phyloP scores from a whole-genome alignment of 2,329 filamentous ascomycete genomes.

The Pseudocercospora fijiensis region DNA sequence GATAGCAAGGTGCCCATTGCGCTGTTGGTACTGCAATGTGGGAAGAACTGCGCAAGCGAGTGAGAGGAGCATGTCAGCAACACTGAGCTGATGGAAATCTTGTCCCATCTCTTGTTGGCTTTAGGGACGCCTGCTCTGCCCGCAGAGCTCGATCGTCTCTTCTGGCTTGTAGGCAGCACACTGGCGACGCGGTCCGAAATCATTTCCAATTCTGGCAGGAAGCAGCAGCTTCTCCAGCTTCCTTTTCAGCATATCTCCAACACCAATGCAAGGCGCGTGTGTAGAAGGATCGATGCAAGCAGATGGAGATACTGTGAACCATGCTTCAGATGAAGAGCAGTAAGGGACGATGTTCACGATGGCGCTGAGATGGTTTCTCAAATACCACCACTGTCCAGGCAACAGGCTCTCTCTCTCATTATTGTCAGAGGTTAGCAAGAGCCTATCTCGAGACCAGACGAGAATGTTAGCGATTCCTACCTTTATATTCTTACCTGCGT shows the following conservation, averaged over 20 bases:
- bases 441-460: too few species aligned
- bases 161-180: constrained; percentile 23
- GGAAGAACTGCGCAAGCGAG: constrained; percentile 49
- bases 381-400: background rate
- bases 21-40: constrained; percentile 30
- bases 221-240: background rate
- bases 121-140: constrained; percentile 53
- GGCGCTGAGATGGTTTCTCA: background rate
- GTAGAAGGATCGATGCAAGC: background rate
- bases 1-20: constrained; percentile 37
- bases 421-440: background rate
- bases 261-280: background rate
- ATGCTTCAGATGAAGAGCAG: background rate
- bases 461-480: too few species aligned
- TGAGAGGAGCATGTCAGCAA: constrained; percentile 54
- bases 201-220: background rate
- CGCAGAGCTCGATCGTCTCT: constrained; percentile 53
- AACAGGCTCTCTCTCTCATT: background rate
- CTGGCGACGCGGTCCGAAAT: background rate
- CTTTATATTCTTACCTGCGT: too few species aligned
- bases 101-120: constrained; percentile 54
- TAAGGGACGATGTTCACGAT: background rate
- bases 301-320: background rate
- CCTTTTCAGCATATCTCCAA: background rate
- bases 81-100: constrained; percentile 54